Base-by-base conservation (phyloP, 176 grass and related monocot species). In the Musa schizocarpa region DNA sequence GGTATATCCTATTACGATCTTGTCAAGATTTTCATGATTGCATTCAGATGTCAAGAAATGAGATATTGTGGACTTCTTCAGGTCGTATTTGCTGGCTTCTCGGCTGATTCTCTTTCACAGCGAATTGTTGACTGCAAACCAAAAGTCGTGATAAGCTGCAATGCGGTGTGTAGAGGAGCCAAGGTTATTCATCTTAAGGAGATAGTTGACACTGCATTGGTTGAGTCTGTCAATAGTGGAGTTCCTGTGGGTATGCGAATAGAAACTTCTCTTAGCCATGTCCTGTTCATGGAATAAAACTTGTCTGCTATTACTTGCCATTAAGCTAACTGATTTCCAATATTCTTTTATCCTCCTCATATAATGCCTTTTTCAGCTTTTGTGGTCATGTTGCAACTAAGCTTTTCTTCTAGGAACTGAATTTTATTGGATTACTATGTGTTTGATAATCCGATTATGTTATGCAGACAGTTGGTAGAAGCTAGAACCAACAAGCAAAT, bases 81-180 rank as follows among this genome's bases (percentile, higher is more conserved):
- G 94, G 94, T 97, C 76, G 88, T 97, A 56, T 97, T 97, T 85
- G 90, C 94, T 64, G 90, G 94, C 55, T 97, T 97, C 83, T 97
- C 94, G 26, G 83, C 90, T 0, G 90, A 97, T 5, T 85, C 94
- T 53, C 73, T 97, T 63, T 85, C 90, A 7, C 94, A 97, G 76
- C 90, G 94, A 81, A 88, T 97, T 43, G 25, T 67, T 62, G 94
- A 93, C 61, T 91, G 90, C 79, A 91, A 90, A 52, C 90, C 94
- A 20, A 97, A 97, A 79, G 66, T 87, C 75, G 90, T 97, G 55
- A 87, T 97, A 83, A 93, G 88, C 11, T 91, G 94, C 88, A 97
- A 93, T 81, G 87, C 90, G 13, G 87, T 97, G 22, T 85, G 85
- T 73, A 88, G 90, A 24, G 90, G 88, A 23, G 5, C 7, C 65